These are phyloP conservation scores for Calcarisporium arbuscula DNA, from an alignment of 2,329 filamentous ascomycete genomes.

Conservation along the genomic window DNA sequence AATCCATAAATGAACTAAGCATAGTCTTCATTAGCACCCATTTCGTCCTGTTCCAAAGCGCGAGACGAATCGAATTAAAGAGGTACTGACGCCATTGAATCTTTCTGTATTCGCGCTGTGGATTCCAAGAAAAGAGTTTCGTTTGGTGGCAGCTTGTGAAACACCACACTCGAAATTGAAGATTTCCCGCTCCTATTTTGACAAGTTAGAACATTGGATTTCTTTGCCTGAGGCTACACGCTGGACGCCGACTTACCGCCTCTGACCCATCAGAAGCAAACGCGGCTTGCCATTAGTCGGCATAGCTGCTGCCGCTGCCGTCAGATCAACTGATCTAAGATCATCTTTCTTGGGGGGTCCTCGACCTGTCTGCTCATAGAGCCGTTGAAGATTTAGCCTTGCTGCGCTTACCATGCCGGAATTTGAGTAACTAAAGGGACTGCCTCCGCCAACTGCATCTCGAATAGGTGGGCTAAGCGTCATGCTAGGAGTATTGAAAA, in stretches of 20 bases:
- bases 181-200: conserved; percentile 83
- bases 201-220: not conserved
- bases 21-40: conserved; percentile 6
- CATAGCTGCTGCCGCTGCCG: conserved; percentile 34
- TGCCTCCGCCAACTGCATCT: too few species aligned
- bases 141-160: conserved; percentile 92
- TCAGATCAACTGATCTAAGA: conserved; percentile 36
- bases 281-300: conserved; percentile 68
- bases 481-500: too few species aligned
- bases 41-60: conserved; percentile 12
- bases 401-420: conserved; percentile 45
- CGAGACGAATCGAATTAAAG: conserved; percentile 1
- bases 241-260: conserved; percentile 57
- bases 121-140: conserved; percentile 96
- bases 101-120: conserved; percentile 88
- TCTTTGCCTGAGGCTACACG: too few species aligned
- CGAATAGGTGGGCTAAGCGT: conserved; percentile 26
- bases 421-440: too few species aligned
- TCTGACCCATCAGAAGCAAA: conserved; percentile 88
- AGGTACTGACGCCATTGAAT: conserved; percentile 77
- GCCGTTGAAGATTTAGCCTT: conserved; percentile 56
- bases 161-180: conserved; percentile 97
- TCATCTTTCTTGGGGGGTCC: conserved; percentile 44
- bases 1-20: conserved; percentile 92
- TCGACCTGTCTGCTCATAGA: conserved; percentile 54